Evolutionary conservation across 208 protist species (phyloP).

Genomic region (Zelonia costaricensis): DNA sequence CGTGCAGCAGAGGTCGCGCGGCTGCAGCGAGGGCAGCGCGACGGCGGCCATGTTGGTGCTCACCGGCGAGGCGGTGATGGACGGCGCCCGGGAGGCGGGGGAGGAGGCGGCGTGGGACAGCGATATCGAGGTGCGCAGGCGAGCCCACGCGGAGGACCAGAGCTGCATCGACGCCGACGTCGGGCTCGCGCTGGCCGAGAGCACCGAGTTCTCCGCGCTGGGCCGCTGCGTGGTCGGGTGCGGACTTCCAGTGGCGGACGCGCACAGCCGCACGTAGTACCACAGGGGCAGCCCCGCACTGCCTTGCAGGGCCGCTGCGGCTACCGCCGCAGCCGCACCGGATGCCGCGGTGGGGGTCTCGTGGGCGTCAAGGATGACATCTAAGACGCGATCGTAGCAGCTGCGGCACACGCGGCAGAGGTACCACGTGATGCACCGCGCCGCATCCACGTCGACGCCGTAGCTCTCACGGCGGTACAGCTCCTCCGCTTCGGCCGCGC

Average conservation of each 20-base stretch:
- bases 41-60: neutral
- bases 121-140: slow-evolving; percentile 1
- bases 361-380: slow-evolving; percentile 21
- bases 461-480: slow-evolving; percentile 17
- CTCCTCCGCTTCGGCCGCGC: neutral
- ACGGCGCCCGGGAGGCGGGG: neutral
- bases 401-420: slow-evolving; percentile 24
- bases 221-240: neutral
- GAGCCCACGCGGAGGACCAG: slow-evolving; percentile 10
- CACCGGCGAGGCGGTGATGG: neutral
- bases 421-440: slow-evolving; percentile 19
- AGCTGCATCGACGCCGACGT: neutral
- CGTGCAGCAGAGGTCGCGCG: slow-evolving; percentile 1
- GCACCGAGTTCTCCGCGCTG: no score
- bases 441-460: slow-evolving; percentile 8
- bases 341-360: slow-evolving; percentile 1
- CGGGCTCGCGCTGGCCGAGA: no score
- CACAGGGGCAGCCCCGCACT: slow-evolving; percentile 3
- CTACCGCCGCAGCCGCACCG: neutral
- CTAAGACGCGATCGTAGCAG: slow-evolving; percentile 18
- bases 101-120: neutral
- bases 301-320: neutral
- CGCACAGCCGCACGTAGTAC: slow-evolving; percentile 20
- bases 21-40: slow-evolving; percentile 1
- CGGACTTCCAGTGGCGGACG: neutral